phyloP scores from a whole-genome alignment of 1,284 basidiomycete genomes.

The Cerioporus squamosus region DNA sequence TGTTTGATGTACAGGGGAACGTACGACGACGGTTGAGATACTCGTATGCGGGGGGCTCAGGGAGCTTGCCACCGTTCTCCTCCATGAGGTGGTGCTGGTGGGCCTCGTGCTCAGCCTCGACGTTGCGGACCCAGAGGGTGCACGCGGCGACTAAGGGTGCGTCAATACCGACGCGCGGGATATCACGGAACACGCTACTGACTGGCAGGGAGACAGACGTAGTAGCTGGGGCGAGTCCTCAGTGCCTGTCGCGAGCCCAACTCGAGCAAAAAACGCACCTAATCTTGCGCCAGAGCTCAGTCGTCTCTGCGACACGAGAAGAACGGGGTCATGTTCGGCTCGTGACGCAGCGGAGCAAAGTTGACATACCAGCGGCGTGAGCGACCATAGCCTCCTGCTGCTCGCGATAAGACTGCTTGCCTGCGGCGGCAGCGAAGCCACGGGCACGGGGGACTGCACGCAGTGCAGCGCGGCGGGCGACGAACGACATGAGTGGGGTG shows the following conservation, averaged over 20 bases:
- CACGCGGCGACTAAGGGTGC: conserved; percentile 59
- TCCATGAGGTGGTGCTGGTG: conserved; percentile 74
- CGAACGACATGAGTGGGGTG: conserved; percentile 54
- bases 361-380: conserved; percentile 66
- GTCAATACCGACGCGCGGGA: conserved; percentile 13
- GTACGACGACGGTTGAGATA: conserved; percentile 72
- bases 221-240: conserved; percentile 58
- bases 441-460: conserved; percentile 47
- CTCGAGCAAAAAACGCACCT: conserved; percentile 50
- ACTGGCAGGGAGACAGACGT: conserved; percentile 77
- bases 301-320: conserved; percentile 54
- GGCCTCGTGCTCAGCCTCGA: conserved; percentile 74
- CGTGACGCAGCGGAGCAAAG: conserved; percentile 12
- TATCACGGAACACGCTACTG: conserved; percentile 33
- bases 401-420: conserved; percentile 49
- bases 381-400: conserved; percentile 63
- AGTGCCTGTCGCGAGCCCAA: not conserved
- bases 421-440: conserved; percentile 44
- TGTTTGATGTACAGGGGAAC: conserved; percentile 5
- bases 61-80: conserved; percentile 77
- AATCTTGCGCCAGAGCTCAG: conserved; percentile 85
- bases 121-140: conserved; percentile 74
- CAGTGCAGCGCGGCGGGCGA: conserved; percentile 52
- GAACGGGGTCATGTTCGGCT: not conserved
- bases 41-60: conserved; percentile 72